Percentiles rank a stretch among this genome's conserved stretches.
These are phyloP conservation scores for Tritrichomonas foetus DNA, from an alignment of 208 protist species.

Conservation along the genomic window DNA sequence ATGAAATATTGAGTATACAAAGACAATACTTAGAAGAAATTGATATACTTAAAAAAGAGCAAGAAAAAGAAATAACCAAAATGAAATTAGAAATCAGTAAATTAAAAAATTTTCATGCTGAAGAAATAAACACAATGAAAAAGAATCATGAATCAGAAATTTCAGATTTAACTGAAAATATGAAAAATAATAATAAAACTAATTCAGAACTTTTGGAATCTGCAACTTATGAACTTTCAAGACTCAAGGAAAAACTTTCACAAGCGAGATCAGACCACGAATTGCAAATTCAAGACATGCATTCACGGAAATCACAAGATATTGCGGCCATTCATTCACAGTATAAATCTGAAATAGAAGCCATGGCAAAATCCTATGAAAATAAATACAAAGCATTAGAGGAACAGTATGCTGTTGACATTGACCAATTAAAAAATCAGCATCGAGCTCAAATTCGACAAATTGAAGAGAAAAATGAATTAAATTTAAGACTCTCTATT, in stretches of 20 bases:
- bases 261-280: neutral
- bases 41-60: no score
- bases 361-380: neutral
- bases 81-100: neutral
- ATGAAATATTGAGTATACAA: no score
- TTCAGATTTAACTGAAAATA: neutral
- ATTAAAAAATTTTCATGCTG: neutral
- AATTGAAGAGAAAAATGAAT: constrained; percentile 9
- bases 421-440: neutral
- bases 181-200: neutral
- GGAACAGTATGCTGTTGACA: neutral
- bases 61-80: neutral
- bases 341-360: neutral
- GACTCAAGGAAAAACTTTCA: neutral
- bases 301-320: neutral
- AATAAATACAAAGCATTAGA: neutral
- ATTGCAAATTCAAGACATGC: neutral
- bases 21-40: no score
- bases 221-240: neutral
- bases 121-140: neutral
- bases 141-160: neutral
- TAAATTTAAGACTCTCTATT: neutral
- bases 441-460: neutral
- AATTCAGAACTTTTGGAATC: no score
- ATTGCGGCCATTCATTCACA: neutral